Evolutionary conservation across 306 rosid species (phyloP).

Genomic region (Ormosia semicastrata): DNA sequence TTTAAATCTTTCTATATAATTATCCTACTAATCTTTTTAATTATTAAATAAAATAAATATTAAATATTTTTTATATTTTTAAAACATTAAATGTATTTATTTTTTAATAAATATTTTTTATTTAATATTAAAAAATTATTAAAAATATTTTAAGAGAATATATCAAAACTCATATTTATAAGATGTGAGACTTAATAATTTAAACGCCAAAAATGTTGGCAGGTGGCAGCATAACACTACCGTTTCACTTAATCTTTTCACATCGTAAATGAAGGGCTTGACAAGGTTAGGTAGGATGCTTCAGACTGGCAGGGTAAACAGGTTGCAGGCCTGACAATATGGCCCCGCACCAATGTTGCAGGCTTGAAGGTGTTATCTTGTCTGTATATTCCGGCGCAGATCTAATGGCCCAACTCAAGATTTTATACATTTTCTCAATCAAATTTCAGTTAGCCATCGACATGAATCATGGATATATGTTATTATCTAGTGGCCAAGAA

Average conservation of each 20-base stretch:
- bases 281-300: slow-evolving; percentile 21
- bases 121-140: too few relatives aligned
- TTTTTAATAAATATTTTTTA: too few relatives aligned
- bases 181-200: too few relatives aligned
- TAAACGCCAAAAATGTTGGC: slow-evolving; percentile 19
- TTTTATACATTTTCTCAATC: background rate
- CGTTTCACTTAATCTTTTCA: background rate
- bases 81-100: too few relatives aligned
- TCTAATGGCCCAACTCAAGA: slow-evolving; percentile 31
- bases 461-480: slow-evolving; percentile 23
- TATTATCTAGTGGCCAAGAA: slow-evolving; percentile 6
- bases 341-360: slow-evolving; percentile 36
- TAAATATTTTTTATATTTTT: too few relatives aligned
- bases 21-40: too few relatives aligned
- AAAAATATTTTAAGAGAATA: too few relatives aligned
- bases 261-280: slow-evolving; percentile 9
- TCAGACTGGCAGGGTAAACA: slow-evolving; percentile 22
- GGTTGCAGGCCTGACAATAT: slow-evolving; percentile 39
- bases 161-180: too few relatives aligned
- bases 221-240: background rate
- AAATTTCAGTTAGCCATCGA: slow-evolving; percentile 4
- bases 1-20: too few relatives aligned
- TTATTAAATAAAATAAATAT: too few relatives aligned
- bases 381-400: slow-evolving; percentile 25
- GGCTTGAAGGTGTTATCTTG: slow-evolving; percentile 27